Evolutionary conservation across 345 rosid species (phyloP).

Genomic region (Syzygium oleosum): DNA sequence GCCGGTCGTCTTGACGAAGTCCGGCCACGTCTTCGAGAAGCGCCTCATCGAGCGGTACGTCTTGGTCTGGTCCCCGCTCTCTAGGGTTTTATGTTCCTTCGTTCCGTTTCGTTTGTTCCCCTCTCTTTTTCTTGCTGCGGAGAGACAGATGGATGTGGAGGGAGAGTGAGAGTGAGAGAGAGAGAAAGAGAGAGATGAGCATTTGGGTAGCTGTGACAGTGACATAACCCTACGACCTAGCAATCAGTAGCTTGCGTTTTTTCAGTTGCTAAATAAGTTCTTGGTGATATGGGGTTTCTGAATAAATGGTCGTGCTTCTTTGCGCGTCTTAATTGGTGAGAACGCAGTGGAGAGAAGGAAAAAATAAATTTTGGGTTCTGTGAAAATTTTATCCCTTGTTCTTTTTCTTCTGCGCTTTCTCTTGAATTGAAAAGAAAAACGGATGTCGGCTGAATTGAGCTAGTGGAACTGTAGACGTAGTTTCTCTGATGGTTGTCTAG

Average conservation of each 20-base stretch:
- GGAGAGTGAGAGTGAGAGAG: neutral
- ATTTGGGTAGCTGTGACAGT: neutral
- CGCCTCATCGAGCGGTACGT: constrained; percentile 88
- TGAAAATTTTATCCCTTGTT: neutral
- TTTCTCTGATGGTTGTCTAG: neutral
- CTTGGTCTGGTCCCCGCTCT: constrained; percentile 24
- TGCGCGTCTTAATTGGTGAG: neutral
- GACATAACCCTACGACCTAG: neutral
- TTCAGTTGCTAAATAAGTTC: neutral
- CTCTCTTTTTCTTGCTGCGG: neutral
- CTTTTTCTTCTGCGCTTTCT: neutral
- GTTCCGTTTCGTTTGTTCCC: neutral
- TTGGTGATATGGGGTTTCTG: neutral
- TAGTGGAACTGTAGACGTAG: neutral
- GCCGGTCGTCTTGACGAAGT: constrained; percentile 71
- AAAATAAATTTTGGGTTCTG: neutral
- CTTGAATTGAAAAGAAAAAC: neutral
- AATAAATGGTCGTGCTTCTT: neutral
- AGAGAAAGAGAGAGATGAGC: neutral
- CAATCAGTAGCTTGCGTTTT: neutral
- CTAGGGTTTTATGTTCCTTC: constrained; percentile 21
- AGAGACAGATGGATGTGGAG: neutral
- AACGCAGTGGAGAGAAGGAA: neutral
- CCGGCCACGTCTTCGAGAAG: constrained; percentile 83
- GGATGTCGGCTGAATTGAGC: neutral